Base-by-base conservation (phyloP, 2,329 filamentous ascomycete genomes). In the Dactylellina leptospora region DNA sequence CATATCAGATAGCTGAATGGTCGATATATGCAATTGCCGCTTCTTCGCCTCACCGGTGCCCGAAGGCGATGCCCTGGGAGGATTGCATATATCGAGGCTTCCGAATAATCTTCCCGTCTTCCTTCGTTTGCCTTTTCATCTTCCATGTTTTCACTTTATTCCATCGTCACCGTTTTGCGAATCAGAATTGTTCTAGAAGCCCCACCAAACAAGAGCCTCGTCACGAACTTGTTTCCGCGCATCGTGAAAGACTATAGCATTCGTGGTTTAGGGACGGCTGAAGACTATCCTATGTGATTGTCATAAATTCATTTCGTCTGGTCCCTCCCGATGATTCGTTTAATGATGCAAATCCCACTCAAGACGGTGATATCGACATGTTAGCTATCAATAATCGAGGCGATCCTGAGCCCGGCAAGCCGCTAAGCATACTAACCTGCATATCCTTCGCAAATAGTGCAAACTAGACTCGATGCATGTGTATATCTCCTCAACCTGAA, bases 251-350 rank as follows among this genome's bases (percentile, higher is more conserved):
- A n/a, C 1, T 9, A 40, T 44, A 23, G 13, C 28, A 60, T 23
- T 27, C 25, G n/a, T 28, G 20, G 18, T 51, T 10, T 18, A 54
- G 13, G 11, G 47, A 51, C 45, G 30, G 30, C 6, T 13, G n/a
- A 51, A 16, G 58, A 36, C 28, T 20, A 53, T 36, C 20, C 59
- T 50, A 53, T 45, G 40, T 71, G 66, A 71, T 71, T 51, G 66
- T 62, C 66, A 63, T 53, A 56, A n/a, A 51, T 56, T 71, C 58
- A 71, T 71, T 71, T 71, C 66, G 66, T 71, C 47, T 53, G 55
- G 51, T 50, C 51, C 30, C 27, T 47, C 36, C 58, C 47, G 48
- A 13, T 71, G 58, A 63, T 63, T 63, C 58, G 58, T 44, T 44
- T 51, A 22, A 44, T 27, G 16, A 23, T 22, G 47, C 48, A 45